These are phyloP conservation scores for Cinchona pubescens DNA, from an alignment of 257 asterid genomes.

Conservation along the genomic window DNA sequence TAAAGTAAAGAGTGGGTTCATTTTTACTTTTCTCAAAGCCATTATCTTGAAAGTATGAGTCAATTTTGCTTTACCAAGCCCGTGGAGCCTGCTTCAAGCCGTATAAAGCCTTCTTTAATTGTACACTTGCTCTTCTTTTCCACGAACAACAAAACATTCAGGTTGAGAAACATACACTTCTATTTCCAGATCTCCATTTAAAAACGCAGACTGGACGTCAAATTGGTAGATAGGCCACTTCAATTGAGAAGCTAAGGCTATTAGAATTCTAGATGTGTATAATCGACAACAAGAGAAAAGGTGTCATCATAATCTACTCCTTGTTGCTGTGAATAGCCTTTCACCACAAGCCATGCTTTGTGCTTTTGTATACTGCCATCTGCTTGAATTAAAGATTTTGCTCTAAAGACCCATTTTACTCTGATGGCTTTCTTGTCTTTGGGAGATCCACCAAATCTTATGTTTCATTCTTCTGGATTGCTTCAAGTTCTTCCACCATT, in stretches of 20 bases:
- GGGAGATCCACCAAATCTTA: too few species aligned
- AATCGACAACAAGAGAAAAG: neutral
- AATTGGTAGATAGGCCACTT: neutral
- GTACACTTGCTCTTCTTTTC: neutral
- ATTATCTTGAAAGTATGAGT: neutral
- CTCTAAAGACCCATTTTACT: too few species aligned
- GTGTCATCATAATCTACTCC: neutral
- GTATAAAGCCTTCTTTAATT: neutral
- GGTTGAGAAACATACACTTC: neutral
- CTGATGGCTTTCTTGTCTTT: too few species aligned
- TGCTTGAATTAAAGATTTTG: too few species aligned
- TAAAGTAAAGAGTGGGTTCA: slow-evolving; percentile 11
- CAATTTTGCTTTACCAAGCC: neutral
- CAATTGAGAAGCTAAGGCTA: slow-evolving; percentile 1
- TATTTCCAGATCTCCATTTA: neutral
- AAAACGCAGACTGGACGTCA: neutral
- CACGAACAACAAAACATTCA: neutral
- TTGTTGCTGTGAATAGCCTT: neutral
- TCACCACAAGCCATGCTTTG: slow-evolving; percentile 3
- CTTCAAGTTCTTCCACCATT: too few species aligned
- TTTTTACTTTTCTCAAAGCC: slow-evolving; percentile 3
- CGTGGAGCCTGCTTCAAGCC: too few species aligned
- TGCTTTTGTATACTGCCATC: neutral
- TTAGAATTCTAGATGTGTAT: neutral
- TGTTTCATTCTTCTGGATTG: too few species aligned